Percentiles rank a stretch among this genome's conserved stretches.
phyloP scores from a whole-genome alignment of 192 early-diverging fungal genomes.

The Coemansia sp. region DNA sequence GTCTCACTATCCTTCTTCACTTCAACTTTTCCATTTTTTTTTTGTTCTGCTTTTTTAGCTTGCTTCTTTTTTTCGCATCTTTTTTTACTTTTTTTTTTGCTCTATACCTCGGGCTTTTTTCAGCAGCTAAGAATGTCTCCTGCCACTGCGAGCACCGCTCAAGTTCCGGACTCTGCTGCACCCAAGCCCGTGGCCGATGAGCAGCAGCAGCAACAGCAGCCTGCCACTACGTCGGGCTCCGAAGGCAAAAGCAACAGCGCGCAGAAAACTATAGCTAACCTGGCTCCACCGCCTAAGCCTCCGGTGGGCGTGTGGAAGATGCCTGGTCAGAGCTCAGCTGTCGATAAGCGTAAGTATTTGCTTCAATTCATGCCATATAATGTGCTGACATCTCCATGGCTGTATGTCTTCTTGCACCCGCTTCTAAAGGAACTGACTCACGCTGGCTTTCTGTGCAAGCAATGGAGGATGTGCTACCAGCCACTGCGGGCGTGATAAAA shows the following conservation, averaged over 20 bases:
- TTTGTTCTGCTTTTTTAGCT: neutral
- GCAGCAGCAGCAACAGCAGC: constrained; percentile 9
- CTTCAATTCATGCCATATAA: neutral
- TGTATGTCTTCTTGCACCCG: neutral
- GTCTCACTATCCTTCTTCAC: neutral
- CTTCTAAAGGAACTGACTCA: neutral
- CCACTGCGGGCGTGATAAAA: neutral
- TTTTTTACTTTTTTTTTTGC: constrained; percentile 7
- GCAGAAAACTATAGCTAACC: neutral
- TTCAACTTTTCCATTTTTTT: neutral
- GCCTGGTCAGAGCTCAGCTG: constrained; percentile 23
- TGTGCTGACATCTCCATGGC: neutral
- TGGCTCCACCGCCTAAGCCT: constrained; percentile 25
- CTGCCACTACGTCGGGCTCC: neutral
- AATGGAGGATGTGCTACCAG: neutral
- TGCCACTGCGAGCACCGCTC: constrained; percentile 20
- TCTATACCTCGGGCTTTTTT: constrained; percentile 2
- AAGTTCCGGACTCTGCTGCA: constrained; percentile 12
- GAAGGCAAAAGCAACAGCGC: neutral
- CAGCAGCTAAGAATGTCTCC: constrained; percentile 34
- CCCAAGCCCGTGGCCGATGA: constrained; percentile 6
- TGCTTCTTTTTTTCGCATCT: neutral
- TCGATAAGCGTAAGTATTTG: constrained; percentile 35
- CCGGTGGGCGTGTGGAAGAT: constrained; percentile 59
- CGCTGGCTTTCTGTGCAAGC: neutral